A percentile compares a stretch with the other conserved stretches of the same genome.
Evolutionary conservation across 345 rosid genomes (phyloP).

Genomic region (Pugionium dolabratum): DNA sequence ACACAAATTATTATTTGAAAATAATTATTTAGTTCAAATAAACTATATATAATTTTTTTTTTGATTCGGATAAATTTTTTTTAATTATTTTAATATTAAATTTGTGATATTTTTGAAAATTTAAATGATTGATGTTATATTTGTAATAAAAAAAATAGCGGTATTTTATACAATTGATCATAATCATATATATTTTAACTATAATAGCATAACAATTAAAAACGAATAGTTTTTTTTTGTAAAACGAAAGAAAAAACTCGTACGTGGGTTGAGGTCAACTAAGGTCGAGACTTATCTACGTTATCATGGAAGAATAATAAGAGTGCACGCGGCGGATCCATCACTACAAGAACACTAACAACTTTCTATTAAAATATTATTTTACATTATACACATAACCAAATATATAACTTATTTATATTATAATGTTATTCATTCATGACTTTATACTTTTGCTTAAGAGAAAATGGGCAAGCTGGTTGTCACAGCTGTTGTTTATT

Average conservation of each 20-base stretch:
- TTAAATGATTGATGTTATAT: too few species aligned
- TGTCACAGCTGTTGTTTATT: slow-evolving; percentile 50
- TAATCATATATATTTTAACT: too few species aligned
- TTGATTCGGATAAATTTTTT: too few species aligned
- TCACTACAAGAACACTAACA: slow-evolving; percentile 40
- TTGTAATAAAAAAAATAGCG: too few species aligned
- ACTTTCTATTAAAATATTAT: slow-evolving; percentile 26
- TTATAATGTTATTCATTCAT: slow-evolving; percentile 23
- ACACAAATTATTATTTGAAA: too few species aligned
- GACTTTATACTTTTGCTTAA: slow-evolving; percentile 34
- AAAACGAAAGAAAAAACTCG: not conserved
- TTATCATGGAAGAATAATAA: slow-evolving; percentile 32
- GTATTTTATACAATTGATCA: too few species aligned
- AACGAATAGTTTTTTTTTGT: too few species aligned
- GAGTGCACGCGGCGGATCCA: slow-evolving; percentile 40
- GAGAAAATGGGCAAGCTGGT: slow-evolving; percentile 39
- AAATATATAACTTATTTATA: slow-evolving; percentile 5
- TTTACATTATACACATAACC: slow-evolving; percentile 6
- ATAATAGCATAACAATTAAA: too few species aligned
- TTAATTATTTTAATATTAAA: too few species aligned
- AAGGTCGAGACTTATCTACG: slow-evolving; percentile 34
- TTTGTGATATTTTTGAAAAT: too few species aligned
- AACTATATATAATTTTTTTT: too few species aligned
- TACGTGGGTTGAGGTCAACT: slow-evolving; percentile 35
- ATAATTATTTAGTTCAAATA: too few species aligned